Percentiles rank a stretch among this genome's conserved stretches.
phyloP scores from a whole-genome alignment of 2,329 filamentous ascomycete species.

The Monosporascus ibericus region DNA sequence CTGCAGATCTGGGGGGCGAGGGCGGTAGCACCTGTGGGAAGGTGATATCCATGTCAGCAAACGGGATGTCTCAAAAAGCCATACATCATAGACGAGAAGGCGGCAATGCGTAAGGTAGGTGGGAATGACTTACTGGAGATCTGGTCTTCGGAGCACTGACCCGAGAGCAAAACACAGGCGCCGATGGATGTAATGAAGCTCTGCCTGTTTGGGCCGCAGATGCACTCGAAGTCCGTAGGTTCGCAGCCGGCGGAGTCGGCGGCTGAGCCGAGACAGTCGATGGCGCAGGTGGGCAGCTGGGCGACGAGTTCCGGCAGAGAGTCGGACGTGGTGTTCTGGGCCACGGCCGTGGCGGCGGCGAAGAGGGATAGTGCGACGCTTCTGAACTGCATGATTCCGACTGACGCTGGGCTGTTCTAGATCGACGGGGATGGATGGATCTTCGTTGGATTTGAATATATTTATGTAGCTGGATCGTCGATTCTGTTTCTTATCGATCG shows the following conservation, averaged over 20 bases:
- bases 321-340: slow-evolving; percentile 15
- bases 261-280: slow-evolving; percentile 16
- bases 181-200: slow-evolving; percentile 18
- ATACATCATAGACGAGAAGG: not conserved
- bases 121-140: slow-evolving; percentile 17
- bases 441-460: no score
- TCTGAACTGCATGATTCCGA: slow-evolving; percentile 14
- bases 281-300: slow-evolving; percentile 23
- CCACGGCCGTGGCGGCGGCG: slow-evolving; percentile 15
- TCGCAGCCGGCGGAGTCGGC: slow-evolving; percentile 18
- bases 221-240: slow-evolving; percentile 22
- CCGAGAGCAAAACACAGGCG: slow-evolving; percentile 13
- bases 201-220: slow-evolving; percentile 18
- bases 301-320: slow-evolving; percentile 22
- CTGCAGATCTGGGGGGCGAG: slow-evolving; percentile 23
- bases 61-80: no score
- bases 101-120: not conserved
- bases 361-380: slow-evolving; percentile 15
- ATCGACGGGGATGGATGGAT: no score
- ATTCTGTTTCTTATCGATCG: no score
- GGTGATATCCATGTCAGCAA: no score
- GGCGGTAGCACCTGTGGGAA: slow-evolving; percentile 9
- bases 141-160: slow-evolving; percentile 14
- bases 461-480: no score
- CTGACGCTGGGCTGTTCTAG: no score